phyloP scores from a whole-genome alignment of 2,329 filamentous ascomycete species.

The Nakataea oryzae region DNA sequence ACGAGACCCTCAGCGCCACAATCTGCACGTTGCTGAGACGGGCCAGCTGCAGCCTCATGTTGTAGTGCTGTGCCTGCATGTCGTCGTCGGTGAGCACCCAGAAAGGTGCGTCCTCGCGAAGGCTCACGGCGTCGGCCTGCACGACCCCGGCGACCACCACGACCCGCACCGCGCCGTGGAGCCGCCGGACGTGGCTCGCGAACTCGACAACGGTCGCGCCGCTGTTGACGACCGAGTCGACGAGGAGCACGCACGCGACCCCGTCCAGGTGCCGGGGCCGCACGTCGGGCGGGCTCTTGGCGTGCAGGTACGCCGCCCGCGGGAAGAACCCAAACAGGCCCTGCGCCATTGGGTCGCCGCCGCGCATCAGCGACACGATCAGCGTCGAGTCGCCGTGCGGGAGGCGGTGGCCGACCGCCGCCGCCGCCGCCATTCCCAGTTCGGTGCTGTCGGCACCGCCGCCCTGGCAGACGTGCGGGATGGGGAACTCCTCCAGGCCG shows the following conservation, averaged over 20 bases:
- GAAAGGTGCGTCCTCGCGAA: neutral
- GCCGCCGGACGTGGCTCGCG: slow-evolving; percentile 30
- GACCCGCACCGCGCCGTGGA: slow-evolving; percentile 30
- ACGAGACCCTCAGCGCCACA: slow-evolving; percentile 42
- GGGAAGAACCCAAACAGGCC: slow-evolving; percentile 45
- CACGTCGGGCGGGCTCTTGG: slow-evolving; percentile 27
- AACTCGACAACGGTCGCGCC: slow-evolving; percentile 39
- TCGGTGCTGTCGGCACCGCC: too few species aligned
- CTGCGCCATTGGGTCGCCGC: slow-evolving; percentile 50
- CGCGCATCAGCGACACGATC: slow-evolving; percentile 53
- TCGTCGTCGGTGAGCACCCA: neutral
- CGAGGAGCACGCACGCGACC: slow-evolving; percentile 34
- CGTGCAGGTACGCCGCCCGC: slow-evolving; percentile 39
- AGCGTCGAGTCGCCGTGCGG: slow-evolving; percentile 33
- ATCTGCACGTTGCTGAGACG: slow-evolving; percentile 23
- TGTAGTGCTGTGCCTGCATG: neutral
- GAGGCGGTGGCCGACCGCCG: slow-evolving; percentile 33
- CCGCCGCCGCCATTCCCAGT: slow-evolving; percentile 18
- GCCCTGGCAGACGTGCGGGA: slow-evolving; percentile 31
- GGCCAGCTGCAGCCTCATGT: slow-evolving; percentile 11
- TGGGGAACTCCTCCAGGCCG: slow-evolving; percentile 35
- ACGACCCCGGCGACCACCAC: slow-evolving; percentile 45
- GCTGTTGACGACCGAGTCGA: slow-evolving; percentile 52
- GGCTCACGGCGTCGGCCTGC: slow-evolving; percentile 21
- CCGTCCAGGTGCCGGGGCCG: slow-evolving; percentile 25